Evolutionary conservation across 2,329 filamentous ascomycete genomes (phyloP), one percentile per base, ranked within the genome.

Genomic region (Alternaria sp.): DNA sequence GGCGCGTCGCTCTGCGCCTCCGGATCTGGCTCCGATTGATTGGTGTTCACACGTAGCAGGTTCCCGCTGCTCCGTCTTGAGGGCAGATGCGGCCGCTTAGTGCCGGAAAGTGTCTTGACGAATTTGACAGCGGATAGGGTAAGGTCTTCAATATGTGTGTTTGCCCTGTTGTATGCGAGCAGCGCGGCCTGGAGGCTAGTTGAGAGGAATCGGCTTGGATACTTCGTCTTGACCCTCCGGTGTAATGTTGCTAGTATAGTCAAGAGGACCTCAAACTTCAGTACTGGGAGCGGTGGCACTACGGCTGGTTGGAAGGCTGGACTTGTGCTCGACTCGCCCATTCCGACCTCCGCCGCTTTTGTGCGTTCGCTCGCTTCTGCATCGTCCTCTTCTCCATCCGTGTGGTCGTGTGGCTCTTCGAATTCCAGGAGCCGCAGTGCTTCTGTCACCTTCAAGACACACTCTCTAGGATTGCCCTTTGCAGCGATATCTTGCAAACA

Each of bases 381-480:
- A n/a, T 76, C 79, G 8, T 80, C 78, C 12, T 68, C 66, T 11
- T 67, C 62, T 26, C 83, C 80, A n/a, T 76, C 72, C 2, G 82
- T 63, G 89, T 91, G 72, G 86, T 89, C 79, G 87, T 76, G 75
- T 14, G 66, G 61, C 5, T 74, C 72, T 22, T 79, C 74, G 39
- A 86, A 84, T 28, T 87, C 83, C 5, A 91, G 80, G 16, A 85
- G 70, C 52, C 90, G 87, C 62, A 95, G 81, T 14, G 87, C 86
- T 75, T 94, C 91, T 26, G 92, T 89, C 30, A 93, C 88, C 75
- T 94, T 94, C 68, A 95, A 82, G 60, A 94, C 90, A 46, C 93
- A 90, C 77, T 95, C 92, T 51, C 91, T 84, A 1, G 92, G 92
- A 73, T 94, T 95, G 51, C 91, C 92, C 39, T 93, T 83, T 24